Conservation (phyloP, 2,329 filamentous ascomycete genomes). For the Penicillium sp. region DNA sequence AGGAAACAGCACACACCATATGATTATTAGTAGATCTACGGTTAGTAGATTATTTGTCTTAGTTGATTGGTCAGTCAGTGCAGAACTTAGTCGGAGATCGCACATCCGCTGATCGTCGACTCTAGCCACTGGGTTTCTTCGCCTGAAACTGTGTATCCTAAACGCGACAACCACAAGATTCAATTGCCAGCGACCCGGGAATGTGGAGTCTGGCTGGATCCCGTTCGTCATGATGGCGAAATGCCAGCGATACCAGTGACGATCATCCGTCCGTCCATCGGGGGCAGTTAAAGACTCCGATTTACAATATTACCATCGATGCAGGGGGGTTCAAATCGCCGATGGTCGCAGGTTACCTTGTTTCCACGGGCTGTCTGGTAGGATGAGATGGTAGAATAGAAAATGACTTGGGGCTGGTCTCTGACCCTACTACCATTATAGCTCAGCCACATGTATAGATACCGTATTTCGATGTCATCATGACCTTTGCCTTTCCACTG, state of each 20-base stretch:
- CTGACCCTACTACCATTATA: neutral
- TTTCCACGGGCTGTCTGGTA: neutral
- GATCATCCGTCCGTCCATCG: conserved; percentile 12
- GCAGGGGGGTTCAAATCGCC: conserved; percentile 7
- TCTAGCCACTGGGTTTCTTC: neutral
- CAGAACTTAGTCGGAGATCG: no score
- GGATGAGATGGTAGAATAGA: neutral
- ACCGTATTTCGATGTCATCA: conserved; percentile 22
- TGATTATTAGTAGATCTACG: neutral
- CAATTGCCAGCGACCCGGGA: neutral
- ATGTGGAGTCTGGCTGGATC: conserved; percentile 6
- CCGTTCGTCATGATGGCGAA: conserved; percentile 12
- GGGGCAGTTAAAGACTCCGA: neutral
- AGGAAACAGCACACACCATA: neutral
- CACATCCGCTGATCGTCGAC: neutral
- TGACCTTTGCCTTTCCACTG: conserved; percentile 14
- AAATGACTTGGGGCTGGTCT: neutral
- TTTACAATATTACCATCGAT: neutral
- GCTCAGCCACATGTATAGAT: conserved; percentile 10
- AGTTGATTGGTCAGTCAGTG: neutral
- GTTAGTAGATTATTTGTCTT: neutral
- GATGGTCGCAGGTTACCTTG: conserved; percentile 1
- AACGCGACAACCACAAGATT: neutral
- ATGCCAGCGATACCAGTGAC: neutral
- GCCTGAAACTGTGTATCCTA: neutral